Evolutionary conservation across 306 rosid genomes (phyloP), one percentile per base, ranked within the genome.

Genomic region (Dicorynia guianensis): DNA sequence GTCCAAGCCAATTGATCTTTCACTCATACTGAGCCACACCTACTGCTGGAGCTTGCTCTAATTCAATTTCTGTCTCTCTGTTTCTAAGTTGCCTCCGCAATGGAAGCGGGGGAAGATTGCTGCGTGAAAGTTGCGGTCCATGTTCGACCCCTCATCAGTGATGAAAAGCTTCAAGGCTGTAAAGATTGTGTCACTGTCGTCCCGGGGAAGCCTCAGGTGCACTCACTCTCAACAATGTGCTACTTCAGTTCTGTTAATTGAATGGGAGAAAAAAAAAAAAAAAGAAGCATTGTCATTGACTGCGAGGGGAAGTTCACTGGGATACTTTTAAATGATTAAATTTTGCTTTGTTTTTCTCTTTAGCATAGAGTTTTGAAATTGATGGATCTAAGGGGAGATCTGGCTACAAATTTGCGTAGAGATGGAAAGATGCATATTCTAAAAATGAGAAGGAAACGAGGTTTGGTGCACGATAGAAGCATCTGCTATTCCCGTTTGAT

Each of bases 81-180:
- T 69, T 52, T 11, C 15, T 69, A 15, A 44, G 76, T 71, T 70
- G 73, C 83, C 75, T 83, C 79, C 76, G 62, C 77, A 46, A 85
- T 81, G 97, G 98, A 92, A 85, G 89, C 93, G 17, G 93, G 86
- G 38, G 98, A 96, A 73, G 91, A 89, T 83, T 96, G 99, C 61
- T 93, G 96, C 49, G 98, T 96, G 5, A 96, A 90, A 75, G 99
- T 96, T 17, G 99, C 98, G 63, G 98, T 96, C 39, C 97, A 96
- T 79, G 89, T 91, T 76, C 87, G 99, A 40, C 99, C 99, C 11
- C 92, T 96, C 71, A 88, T 96, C 87, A 81, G 82, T 46, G 98
- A 96, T 68, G 99, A 96, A 90, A 88, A 89, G 78, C 82, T 89
- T 67, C 99, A 90, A 76, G 99, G 99, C 1, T 96, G 99, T 86